Base-by-base conservation (phyloP, 2,329 filamentous ascomycete species). In the Dryadomyces sulphureus region DNA sequence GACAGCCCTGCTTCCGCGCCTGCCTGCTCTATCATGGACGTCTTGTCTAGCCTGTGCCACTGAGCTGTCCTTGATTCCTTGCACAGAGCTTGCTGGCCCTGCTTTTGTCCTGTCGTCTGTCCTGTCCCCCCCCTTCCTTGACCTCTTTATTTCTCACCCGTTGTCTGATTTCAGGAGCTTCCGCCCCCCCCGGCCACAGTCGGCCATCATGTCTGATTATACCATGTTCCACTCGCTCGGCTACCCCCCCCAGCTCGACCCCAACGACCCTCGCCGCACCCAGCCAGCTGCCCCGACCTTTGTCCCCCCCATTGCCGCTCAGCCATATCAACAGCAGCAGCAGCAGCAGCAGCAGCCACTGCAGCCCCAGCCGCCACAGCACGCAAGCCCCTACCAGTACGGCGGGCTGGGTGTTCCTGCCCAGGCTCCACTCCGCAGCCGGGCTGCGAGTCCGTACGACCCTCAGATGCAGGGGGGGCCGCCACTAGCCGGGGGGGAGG, bases 151-250 rank as follows among this genome's bases (percentile, higher is more conserved):
- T 47, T 38, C 39, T 41, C 21, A 43, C 30, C 16, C 41, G 40
- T 34, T 48, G 11, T 41, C 20, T 36, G 35, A 40, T 22, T 30
- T 16, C 22, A 34, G 20, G 40, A 41, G 12, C 30, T 21, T 21
- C 38, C 38, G 16, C 27, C 38, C 38, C 20, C 19, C 22, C 8
- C 21, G 43, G 40, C 25, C 47, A 38, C 27, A 32, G 27, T n/a
- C n/a, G n/a, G n/a, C n/a, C 34, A 36, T n/a, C 24, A 62, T 62
- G 60, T 51, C 58, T 49, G 68, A 73, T 54, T 67, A 71, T 57
- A 59, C 65, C 53, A 66, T 66, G 62, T 75, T 72, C 57, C 68
- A 73, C 54, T 59, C 68, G 54, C 63, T 73, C 42, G 70, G 67
- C 40, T 65, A 71, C 55, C 67, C 65, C 55, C 68, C 67, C 46